Evolutionary conservation across 2,329 filamentous ascomycete genomes (phyloP), one percentile per base, ranked within the genome.

Genomic region (Paecilomyces sp.): DNA sequence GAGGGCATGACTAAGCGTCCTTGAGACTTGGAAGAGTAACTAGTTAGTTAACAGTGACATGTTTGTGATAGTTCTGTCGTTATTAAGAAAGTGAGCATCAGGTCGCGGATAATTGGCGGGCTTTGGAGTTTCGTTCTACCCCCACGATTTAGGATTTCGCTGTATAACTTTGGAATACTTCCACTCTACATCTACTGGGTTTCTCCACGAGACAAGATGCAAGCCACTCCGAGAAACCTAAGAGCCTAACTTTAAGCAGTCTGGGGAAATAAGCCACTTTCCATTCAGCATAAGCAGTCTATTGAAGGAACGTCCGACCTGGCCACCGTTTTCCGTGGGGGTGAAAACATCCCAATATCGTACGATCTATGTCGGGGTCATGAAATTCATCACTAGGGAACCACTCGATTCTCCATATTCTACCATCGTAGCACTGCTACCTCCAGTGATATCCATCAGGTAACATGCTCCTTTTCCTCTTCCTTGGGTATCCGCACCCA

Each of bases 401-500:
- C 15, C 36, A 8, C n/a, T n/a, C 5, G n/a, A 2, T n/a, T 47
- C 36, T 7, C 6, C 15, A 18, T 9, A 6, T 47, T 18, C 5
- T 18, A 47, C 15, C 8, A 47, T 18, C 15, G 4, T 6, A 28
- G 25, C 6, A 28, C 25, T 28, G 25, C 25, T 2, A 3, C 25
- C 25, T n/a, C 6, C 13, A 47, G 36, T 15, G 8, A 15, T 18
- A 47, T 47, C 36, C 6, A 8, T 47, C n/a, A 47, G 6, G 36
- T 47, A 56, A 71, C 67, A 59, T 72, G 70, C 57, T 72, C 69
- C 61, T 72, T 72, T 59, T 72, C 70, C 56, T 76, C 68, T 61
- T 80, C 76, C 59, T 76, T 78, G 0, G 73, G 72, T 62, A 80
- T 72, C 28, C 76, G 65, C 12, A 80, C 75, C 62, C 74, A 77